Conservation (phyloP, 2,329 filamentous ascomycete genomes). For the Penicillium fuscoglaucum region DNA sequence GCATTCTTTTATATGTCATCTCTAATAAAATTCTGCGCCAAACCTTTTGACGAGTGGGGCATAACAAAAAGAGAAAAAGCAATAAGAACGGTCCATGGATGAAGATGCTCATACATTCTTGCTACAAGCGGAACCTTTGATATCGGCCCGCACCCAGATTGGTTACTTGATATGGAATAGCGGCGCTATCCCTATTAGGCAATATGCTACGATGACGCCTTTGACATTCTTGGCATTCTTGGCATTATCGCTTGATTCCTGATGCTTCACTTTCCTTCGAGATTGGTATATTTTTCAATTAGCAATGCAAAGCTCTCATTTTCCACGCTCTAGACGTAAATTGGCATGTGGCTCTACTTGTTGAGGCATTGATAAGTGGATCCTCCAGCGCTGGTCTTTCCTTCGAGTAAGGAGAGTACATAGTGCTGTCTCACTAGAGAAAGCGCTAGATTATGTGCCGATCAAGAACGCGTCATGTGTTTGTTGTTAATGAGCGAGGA, state of each 20-base stretch:
- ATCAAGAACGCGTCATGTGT: neutral
- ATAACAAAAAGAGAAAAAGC: conserved; percentile 1
- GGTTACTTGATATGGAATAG: conserved; percentile 22
- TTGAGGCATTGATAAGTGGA: neutral
- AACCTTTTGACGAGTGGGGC: neutral
- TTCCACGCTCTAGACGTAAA: neutral
- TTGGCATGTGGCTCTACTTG: neutral
- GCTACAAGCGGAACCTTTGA: conserved; percentile 2
- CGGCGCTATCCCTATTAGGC: conserved; percentile 17
- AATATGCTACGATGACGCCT: conserved; percentile 24
- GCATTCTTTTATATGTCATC: conserved; percentile 18
- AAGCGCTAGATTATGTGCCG: neutral
- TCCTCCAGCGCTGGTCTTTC: neutral
- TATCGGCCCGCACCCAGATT: conserved; percentile 7
- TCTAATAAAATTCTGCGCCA: neutral
- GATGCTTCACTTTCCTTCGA: neutral
- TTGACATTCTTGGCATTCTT: conserved; percentile 1
- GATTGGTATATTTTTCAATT: neutral
- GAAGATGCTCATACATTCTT: neutral
- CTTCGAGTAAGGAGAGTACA: neutral
- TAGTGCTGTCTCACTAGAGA: neutral
- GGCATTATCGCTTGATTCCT: conserved; percentile 10
- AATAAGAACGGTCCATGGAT: conserved; percentile 3
- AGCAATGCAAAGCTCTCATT: neutral
- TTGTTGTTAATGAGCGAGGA: neutral